Percentiles rank a stretch among this genome's conserved stretches.
These are phyloP conservation scores for Nakaseomyces bracarensis DNA, from an alignment of 1,139 yeast species.

Conservation along the genomic window DNA sequence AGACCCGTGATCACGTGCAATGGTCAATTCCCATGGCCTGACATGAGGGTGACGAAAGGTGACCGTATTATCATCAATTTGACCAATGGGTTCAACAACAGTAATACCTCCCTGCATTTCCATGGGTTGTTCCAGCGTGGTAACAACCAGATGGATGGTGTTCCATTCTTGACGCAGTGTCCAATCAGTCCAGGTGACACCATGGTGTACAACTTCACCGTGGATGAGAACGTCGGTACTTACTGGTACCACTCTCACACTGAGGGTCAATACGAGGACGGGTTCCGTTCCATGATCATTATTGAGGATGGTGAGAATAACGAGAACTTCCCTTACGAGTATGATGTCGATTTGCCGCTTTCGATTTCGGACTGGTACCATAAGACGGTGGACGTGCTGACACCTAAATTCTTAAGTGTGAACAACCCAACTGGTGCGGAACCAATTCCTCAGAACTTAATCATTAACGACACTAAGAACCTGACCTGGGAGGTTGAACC, in stretches of 20 bases:
- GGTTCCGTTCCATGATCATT: constrained; percentile 74
- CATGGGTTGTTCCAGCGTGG: constrained; percentile 86
- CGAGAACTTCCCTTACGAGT: constrained; percentile 45
- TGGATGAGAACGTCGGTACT: constrained; percentile 72
- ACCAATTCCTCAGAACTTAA: constrained; percentile 75
- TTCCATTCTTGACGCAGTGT: constrained; percentile 79
- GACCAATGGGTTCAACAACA: constrained; percentile 57
- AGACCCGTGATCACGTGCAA: constrained; percentile 74
- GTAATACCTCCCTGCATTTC: constrained; percentile 75
- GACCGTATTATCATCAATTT: constrained; percentile 66
- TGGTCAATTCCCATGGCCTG: constrained; percentile 81
- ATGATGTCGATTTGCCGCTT: constrained; percentile 67
- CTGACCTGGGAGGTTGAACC: constrained; percentile 66
- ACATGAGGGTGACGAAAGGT: constrained; percentile 58
- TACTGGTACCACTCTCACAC: constrained; percentile 96
- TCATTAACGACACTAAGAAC: constrained; percentile 73
- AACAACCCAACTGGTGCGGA: constrained; percentile 96
- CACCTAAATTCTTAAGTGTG: constrained; percentile 49
- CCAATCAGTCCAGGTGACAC: constrained; percentile 71
- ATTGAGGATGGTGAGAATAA: constrained; percentile 43
- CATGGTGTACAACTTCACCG: constrained; percentile 71
- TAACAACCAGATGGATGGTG: constrained; percentile 75
- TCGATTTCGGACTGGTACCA: constrained; percentile 84
- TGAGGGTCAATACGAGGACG: constrained; percentile 81
- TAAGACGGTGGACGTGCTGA: constrained; percentile 44